Percentiles rank a stretch among this genome's conserved stretches.
These are phyloP conservation scores for Aspergillus olivimuriae DNA, from an alignment of 495 filamentous ascomycete species.

Conservation along the genomic window DNA sequence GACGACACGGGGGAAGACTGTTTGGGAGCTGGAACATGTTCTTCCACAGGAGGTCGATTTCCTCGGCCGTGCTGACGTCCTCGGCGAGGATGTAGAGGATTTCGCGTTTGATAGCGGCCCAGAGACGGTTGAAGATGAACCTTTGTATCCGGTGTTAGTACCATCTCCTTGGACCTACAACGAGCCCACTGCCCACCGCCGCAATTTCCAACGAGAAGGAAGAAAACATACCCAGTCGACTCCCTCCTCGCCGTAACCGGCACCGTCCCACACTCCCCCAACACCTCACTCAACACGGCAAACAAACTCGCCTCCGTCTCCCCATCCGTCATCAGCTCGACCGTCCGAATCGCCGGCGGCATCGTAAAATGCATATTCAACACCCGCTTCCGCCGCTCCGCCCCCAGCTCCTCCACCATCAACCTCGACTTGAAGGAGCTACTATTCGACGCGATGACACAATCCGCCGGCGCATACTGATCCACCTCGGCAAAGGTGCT, in stretches of 20 bases:
- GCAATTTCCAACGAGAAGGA: too few species aligned
- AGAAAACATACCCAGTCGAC: slow-evolving; percentile 38
- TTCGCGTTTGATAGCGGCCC: slow-evolving; percentile 52
- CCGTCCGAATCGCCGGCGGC: slow-evolving; percentile 39
- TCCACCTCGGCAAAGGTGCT: slow-evolving; percentile 40
- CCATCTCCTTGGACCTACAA: too few species aligned
- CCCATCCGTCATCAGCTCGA: slow-evolving; percentile 53
- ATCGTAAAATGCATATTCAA: slow-evolving; percentile 50
- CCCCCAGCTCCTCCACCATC: slow-evolving; percentile 15
- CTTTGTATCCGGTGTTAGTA: slow-evolving; percentile 5
- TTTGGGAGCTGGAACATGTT: slow-evolving; percentile 22
- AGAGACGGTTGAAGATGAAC: slow-evolving; percentile 53
- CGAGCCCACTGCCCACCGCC: too few species aligned
- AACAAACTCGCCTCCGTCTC: slow-evolving; percentile 40
- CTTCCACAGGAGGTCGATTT: slow-evolving; percentile 40
- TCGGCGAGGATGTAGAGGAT: slow-evolving; percentile 44
- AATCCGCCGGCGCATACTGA: slow-evolving; percentile 28
- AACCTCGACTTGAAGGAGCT: slow-evolving; percentile 24
- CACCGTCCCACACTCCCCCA: slow-evolving; percentile 35
- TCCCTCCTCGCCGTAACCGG: slow-evolving; percentile 34
- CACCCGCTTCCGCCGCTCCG: slow-evolving; percentile 14
- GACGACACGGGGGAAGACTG: slow-evolving; percentile 18
- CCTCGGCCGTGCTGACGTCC: slow-evolving; percentile 37
- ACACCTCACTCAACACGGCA: slow-evolving; percentile 30
- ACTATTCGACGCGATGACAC: slow-evolving; percentile 43